Evolutionary conservation across 2,329 filamentous ascomycete genomes (phyloP), one percentile per base, ranked within the genome.

Genomic region (Exophiala dermatitidis): DNA sequence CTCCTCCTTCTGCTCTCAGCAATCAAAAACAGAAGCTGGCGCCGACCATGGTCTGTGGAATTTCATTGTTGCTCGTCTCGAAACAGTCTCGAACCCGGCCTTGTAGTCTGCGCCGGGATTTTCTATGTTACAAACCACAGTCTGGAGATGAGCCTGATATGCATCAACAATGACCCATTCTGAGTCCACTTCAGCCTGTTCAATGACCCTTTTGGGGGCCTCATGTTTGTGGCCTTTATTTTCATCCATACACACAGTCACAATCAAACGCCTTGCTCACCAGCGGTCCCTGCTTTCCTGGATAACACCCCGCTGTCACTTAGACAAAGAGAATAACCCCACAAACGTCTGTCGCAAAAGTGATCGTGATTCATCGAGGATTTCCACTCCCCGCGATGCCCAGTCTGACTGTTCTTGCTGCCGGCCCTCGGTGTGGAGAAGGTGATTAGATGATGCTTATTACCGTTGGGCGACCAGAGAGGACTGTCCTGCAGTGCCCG

Each of bases 361-460:
- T 44, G 46, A 46, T 58, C 56, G 47, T 58, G 49, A 56, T 51
- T 54, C 56, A 40, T 58, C 56, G 51, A 50, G 12, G 37, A 46
- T 44, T 45, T 46, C 50, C 42, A 36, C 46, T 49, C 12, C 48
- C 31, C 50, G 30, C 12, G 19, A 30, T 44, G 43, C 33, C 34
- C 40, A n/a, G 38, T 12, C 19, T 12, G 12, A 41, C 37, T 34
- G 26, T n/a, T 33, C 42, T 45, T 43, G 19, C 29, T 45, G 29
- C 10, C 34, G 34, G 38, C 38, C 38, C 12, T 28, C 38, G 38
- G 12, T 7, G 42, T 32, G 29, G n/a, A 33, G 9, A n/a, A 32
- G 9, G 42, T 31, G 28, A 45, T 45, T 29, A 26, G n/a, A n/a
- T 45, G 29, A 29, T 31, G 19, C 3, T 6, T 10, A 45, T 45